Evolutionary conservation across 2,329 filamentous ascomycete genomes (phyloP), one percentile per base, ranked within the genome.

Genomic region (Decorospora gaudefroyi): DNA sequence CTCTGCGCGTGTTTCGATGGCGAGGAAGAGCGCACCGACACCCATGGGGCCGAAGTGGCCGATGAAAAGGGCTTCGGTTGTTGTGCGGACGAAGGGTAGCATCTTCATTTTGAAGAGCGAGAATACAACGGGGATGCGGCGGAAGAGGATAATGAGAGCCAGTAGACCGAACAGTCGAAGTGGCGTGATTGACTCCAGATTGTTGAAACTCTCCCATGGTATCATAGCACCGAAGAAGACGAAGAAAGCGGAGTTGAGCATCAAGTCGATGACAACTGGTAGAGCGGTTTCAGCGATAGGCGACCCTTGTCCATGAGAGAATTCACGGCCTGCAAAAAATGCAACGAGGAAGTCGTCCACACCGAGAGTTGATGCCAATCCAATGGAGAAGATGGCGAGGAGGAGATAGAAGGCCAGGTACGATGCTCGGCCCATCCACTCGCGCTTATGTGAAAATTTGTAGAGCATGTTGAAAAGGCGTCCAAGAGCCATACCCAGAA

Each of bases 11-110:
- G 77, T 76, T 67, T 82, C 79, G 31, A 82, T 79, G 1, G 78
- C 77, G 1, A 82, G 71, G 63, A 82, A 82, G 5, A 82, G 61
- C 0, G 76, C 79, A 2, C 78, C 79, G 1, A 82, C 72, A 12
- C 79, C 79, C 74, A 82, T 81, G 6, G 78, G 78, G 0, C 78
- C 78, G 44, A 82, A 82, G 55, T 82, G 79, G 0, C 79, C 78
- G 29, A 72, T 73, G 60, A 82, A 82, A 0, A 81, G 58, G 0
- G 78, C 78, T 60, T 82, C 79, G 4, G 72, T 71, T 15, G 73
- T 74, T 0, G 77, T 79, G 6, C 68, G 62, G 31, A 81, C 71
- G 37, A 77, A 73, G 0, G 76, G 77, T 8, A 79, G 48, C 68
- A 62, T 18, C 0, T 55, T 54, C 46, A 75, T 68, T 9, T 68